Percentiles rank a stretch among this genome's conserved stretches.
These are phyloP conservation scores for Trichoderma aggressivum DNA, from an alignment of 2,329 filamentous ascomycete genomes.

Conservation along the genomic window DNA sequence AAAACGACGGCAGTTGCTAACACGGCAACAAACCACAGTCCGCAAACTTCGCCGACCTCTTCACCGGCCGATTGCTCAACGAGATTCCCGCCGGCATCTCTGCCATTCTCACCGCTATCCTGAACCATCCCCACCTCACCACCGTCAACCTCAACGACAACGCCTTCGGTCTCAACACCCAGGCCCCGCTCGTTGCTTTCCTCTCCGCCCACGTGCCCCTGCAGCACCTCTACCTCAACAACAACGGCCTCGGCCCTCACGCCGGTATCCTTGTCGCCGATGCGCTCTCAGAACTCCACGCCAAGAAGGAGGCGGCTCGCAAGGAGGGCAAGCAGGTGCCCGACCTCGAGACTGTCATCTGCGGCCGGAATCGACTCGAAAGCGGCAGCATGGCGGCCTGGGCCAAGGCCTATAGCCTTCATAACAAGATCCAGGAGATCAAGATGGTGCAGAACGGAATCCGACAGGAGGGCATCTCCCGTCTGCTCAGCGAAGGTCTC, in stretches of 20 bases:
- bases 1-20: neutral
- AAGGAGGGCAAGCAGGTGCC: conserved; percentile 70
- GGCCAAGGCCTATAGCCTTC: conserved; percentile 81
- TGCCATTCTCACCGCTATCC: conserved; percentile 77
- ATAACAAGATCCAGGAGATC: conserved; percentile 76
- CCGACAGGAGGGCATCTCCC: conserved; percentile 83
- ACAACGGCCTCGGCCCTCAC: conserved; percentile 92
- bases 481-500: conserved; percentile 76
- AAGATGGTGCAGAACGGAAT: conserved; percentile 99
- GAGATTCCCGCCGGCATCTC: conserved; percentile 92
- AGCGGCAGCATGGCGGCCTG: conserved; percentile 95
- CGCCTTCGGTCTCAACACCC: conserved; percentile 93
- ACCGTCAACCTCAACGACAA: conserved; percentile 97
- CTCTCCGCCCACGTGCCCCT: conserved; percentile 83
- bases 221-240: conserved; percentile 93
- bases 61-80: conserved; percentile 86
- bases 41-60: conserved; percentile 95
- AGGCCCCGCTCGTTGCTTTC: conserved; percentile 89
- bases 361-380: conserved; percentile 91
- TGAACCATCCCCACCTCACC: conserved; percentile 80
- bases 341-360: conserved; percentile 91
- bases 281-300: conserved; percentile 76
- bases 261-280: conserved; percentile 87
- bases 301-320: conserved; percentile 76
- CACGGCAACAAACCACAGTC: conserved; percentile 41